Conservation (phyloP, 2,329 filamentous ascomycete genomes). For the Drechslerella coelobrocha region DNA sequence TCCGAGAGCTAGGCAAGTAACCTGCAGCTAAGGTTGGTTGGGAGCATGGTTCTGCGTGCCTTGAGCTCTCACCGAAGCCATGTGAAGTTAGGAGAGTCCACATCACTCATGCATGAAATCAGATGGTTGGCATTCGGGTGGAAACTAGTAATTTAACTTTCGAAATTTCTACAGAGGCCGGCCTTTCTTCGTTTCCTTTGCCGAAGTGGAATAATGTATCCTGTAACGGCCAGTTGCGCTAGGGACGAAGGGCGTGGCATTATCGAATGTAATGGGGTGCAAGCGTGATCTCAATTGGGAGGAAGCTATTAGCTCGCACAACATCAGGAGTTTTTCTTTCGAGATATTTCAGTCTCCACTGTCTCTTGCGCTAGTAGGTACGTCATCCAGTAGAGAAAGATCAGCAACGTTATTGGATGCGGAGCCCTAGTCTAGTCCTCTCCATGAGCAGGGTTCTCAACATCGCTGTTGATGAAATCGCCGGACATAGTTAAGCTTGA, state of each 20-base stretch:
- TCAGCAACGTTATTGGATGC: conserved; percentile 34
- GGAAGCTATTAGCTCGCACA: conserved; percentile 44
- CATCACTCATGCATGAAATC: conserved; percentile 50
- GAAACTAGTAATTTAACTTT: conserved; percentile 26
- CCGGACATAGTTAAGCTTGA: conserved; percentile 49
- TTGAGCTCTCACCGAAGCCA: conserved; percentile 47
- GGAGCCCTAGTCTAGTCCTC: conserved; percentile 41
- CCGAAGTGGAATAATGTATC: not conserved
- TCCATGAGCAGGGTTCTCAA: conserved; percentile 32
- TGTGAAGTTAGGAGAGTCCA: conserved; percentile 37
- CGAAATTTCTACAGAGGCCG: not conserved
- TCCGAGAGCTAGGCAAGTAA: conserved; percentile 46
- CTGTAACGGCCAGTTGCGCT: too few relatives aligned
- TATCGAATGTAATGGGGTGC: too few relatives aligned
- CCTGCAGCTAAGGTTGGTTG: conserved; percentile 45
- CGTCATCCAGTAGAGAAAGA: conserved; percentile 42
- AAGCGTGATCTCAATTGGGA: conserved; percentile 23
- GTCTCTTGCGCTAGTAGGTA: conserved; percentile 42
- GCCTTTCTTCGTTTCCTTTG: not conserved
- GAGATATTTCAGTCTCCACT: conserved; percentile 31
- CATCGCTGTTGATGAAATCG: conserved; percentile 43
- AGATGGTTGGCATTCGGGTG: conserved; percentile 46
- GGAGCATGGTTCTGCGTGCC: conserved; percentile 43
- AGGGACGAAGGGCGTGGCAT: too few relatives aligned
- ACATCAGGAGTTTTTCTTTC: conserved; percentile 42